These are phyloP conservation scores for Alternaria brassicae DNA, from an alignment of 2,329 filamentous ascomycete species.

Conservation along the genomic window DNA sequence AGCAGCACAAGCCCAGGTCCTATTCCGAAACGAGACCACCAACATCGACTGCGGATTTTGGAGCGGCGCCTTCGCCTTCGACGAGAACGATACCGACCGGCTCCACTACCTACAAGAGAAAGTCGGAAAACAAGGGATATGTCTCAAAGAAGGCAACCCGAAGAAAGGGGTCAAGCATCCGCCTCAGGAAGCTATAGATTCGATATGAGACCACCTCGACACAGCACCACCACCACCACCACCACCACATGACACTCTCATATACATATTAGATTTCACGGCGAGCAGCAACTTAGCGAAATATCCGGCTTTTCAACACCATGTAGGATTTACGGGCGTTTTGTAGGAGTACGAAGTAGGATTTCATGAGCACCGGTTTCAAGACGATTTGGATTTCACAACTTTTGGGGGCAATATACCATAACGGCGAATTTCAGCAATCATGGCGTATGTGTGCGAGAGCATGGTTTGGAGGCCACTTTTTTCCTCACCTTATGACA, in stretches of 20 bases:
- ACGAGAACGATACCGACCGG: constrained; percentile 38
- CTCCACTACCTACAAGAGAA: constrained; percentile 47
- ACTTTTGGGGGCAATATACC: neutral
- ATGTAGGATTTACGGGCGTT: neutral
- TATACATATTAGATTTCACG: constrained; percentile 16
- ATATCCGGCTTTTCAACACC: neutral
- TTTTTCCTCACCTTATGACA: neutral
- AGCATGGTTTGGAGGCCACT: neutral
- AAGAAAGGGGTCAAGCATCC: constrained; percentile 14
- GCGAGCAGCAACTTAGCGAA: constrained; percentile 8
- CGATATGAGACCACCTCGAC: constrained; percentile 8
- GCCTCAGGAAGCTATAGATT: constrained; percentile 15
- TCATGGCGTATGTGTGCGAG: constrained; percentile 1
- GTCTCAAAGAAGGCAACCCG: constrained; percentile 43
- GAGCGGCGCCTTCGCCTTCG: constrained; percentile 48
- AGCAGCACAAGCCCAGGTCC: constrained; percentile 42
- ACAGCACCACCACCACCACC: neutral
- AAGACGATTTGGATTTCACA: neutral
- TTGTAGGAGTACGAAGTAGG: neutral
- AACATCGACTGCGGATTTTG: constrained; percentile 53
- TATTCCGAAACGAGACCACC: constrained; percentile 44
- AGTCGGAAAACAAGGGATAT: constrained; percentile 49
- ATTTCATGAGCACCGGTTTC: neutral
- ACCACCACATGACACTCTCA: neutral
- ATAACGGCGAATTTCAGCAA: constrained; percentile 4